A percentile compares a stretch with the other conserved stretches of the same genome.
Evolutionary conservation across 352 stramenopile genomes (phyloP).

Genomic region (Lagenidium giganteum): DNA sequence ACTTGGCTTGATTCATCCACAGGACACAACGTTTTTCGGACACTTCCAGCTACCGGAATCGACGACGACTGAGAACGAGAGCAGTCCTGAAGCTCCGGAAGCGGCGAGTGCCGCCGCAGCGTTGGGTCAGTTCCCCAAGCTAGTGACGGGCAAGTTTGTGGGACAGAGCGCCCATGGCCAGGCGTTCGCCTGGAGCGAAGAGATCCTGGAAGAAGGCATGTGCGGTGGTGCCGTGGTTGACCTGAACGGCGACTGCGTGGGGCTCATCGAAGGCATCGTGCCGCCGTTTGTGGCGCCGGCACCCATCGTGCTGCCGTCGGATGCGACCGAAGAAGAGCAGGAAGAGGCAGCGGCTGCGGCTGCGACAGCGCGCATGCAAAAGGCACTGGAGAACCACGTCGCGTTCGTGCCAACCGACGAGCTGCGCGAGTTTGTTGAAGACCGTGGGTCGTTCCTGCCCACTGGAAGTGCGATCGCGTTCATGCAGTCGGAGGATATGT

Average conservation of each 20-base stretch:
- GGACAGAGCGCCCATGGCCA: constrained; percentile 50
- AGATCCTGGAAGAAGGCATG: constrained; percentile 78
- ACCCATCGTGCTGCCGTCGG: constrained; percentile 10
- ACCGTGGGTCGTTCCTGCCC: constrained; percentile 20
- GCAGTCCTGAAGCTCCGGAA: too few relatives aligned
- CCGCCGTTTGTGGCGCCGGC: constrained; percentile 21
- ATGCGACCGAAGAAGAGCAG: constrained; percentile 16
- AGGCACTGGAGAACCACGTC: constrained; percentile 63
- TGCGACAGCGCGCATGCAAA: constrained; percentile 42
- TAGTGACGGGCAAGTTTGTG: constrained; percentile 53
- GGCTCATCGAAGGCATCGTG: constrained; percentile 77
- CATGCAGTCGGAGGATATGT: constrained; percentile 1
- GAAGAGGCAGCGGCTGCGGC: constrained; percentile 17
- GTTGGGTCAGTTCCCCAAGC: constrained; percentile 36
- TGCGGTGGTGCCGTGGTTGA: constrained; percentile 66
- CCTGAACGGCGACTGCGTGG: constrained; percentile 36
- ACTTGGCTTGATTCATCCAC: too few relatives aligned
- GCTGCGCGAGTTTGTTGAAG: constrained; percentile 39
- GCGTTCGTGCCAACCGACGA: constrained; percentile 55
- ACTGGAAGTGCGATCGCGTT: constrained; percentile 26
- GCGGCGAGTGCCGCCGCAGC: too few relatives aligned
- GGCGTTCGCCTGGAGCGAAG: constrained; percentile 68
- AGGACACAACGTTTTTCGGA: constrained; percentile 44
- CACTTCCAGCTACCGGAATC: constrained; percentile 14
- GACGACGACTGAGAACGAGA: constrained; percentile 2